Base-by-base conservation (phyloP, 192 early-diverging fungal genomes). In the Martensiomyces pterosporus region DNA sequence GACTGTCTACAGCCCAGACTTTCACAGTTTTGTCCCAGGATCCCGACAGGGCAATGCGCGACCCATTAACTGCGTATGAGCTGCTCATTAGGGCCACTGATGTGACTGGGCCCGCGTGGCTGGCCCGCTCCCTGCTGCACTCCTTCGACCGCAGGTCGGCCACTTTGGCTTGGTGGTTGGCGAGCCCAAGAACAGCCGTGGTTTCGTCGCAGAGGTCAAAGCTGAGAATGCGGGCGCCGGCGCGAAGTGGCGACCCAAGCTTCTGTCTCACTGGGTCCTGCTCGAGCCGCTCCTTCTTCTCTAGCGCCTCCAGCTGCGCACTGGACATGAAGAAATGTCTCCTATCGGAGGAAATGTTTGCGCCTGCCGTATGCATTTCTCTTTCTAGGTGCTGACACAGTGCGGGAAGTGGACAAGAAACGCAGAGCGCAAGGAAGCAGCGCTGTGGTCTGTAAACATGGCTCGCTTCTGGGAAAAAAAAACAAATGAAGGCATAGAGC, bases 1-100 rank as follows among this genome's bases (percentile, higher is more conserved):
- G 85, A 61, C 81, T 39, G 34, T 88, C 78, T 2, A 82, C 73
- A 38, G 90, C 71, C 92, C 93, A 98, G 33, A 91, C 80, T 34
- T 69, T 82, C 47, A 92, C 66, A 0, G 85, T 84, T 66, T 93
- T 95, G 70, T 98, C 95, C 95, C 95, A 98, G 7, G 95, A 94
- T 17, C 88, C 90, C 15, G 70, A 74, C 14, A 66, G 38, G 1
- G 89, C 94, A 42, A 90, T 80, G 16, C 93, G 64, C 26, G 76
- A 82, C 5, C 73, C 79, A 19, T 75, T 81, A 13, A 46, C 39
- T 8, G 19, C 29, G 35, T 75, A 69, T 12, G 53, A 42, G 2
- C 59, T 54, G 26, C 61, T 49, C 38, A 81, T 70, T 24, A 82
- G 54, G 0, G 76, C 80, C 14, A 89, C 60, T 5, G 76, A 72